A percentile compares a stretch with the other conserved stretches of the same genome.
Conservation (phyloP, 441 rosid species). For the Corymbia calophylla region DNA sequence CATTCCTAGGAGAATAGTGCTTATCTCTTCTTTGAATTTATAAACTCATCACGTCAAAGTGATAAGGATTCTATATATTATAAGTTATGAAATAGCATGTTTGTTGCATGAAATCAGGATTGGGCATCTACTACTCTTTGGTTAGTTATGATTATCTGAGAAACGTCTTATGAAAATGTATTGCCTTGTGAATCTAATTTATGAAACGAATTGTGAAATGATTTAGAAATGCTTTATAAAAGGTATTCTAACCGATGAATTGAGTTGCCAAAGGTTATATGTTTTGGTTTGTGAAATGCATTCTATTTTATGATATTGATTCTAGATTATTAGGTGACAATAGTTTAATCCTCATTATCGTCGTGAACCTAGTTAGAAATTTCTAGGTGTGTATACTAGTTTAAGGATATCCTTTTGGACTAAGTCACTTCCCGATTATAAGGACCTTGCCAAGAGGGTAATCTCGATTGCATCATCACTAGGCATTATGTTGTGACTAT, state of each 20-base stretch:
- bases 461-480: background rate
- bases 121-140: background rate
- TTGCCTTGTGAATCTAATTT: background rate
- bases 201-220: background rate
- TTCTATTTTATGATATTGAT: too few relatives aligned
- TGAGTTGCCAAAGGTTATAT: background rate
- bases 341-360: fast-evolving
- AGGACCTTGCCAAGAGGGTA: background rate
- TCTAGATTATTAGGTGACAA: background rate
- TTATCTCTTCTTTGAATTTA: background rate
- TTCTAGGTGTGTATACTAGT: too few relatives aligned
- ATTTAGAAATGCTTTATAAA: too few relatives aligned
- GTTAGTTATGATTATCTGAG: background rate
- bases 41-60: background rate
- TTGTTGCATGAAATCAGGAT: background rate
- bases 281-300: background rate
- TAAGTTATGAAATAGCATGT: background rate
- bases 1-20: background rate
- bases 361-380: background rate
- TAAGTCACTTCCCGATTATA: too few relatives aligned
- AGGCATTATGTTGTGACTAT: background rate
- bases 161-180: background rate
- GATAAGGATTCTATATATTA: too few relatives aligned
- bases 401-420: background rate
- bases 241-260: background rate